A percentile compares a stretch with the other conserved stretches of the same genome.
phyloP scores from a whole-genome alignment of 805 yeast species.

The Wickerhamiella domercqiae region DNA sequence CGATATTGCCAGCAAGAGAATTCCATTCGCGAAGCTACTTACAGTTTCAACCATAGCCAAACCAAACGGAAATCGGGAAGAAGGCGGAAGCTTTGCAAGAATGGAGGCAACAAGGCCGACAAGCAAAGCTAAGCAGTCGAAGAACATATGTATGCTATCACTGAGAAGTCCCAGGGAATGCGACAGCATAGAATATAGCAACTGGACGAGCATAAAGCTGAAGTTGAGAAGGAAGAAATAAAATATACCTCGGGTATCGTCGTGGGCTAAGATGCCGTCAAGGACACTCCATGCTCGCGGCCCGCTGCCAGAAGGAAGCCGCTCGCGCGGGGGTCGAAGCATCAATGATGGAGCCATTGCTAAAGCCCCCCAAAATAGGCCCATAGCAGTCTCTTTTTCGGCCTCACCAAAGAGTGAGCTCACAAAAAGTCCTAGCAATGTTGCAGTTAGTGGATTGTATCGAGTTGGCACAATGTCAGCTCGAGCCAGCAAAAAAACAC shows the following conservation, averaged over 20 bases:
- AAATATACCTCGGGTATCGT: constrained; percentile 78
- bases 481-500: constrained; percentile 20
- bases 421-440: constrained; percentile 12
- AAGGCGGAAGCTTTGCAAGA: constrained; percentile 42
- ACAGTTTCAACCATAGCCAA: constrained; percentile 71
- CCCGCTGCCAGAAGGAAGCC: too few species aligned
- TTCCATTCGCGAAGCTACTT: constrained; percentile 92
- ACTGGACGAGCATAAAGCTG: constrained; percentile 86
- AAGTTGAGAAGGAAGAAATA: constrained; percentile 73
- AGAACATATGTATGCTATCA: constrained; percentile 90
- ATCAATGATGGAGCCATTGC: constrained; percentile 7
- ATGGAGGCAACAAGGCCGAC: constrained; percentile 80
- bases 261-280: constrained; percentile 30
- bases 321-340: constrained; percentile 2
- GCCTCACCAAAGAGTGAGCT: constrained; percentile 10
- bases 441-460: constrained; percentile 14
- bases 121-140: constrained; percentile 82
- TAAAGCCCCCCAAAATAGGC: constrained; percentile 2
- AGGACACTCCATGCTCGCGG: constrained; percentile 20
- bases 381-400: background rate
- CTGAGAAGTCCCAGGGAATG: constrained; percentile 82
- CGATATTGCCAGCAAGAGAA: constrained; percentile 73
- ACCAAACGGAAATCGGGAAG: constrained; percentile 73
- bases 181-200: constrained; percentile 80
- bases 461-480: constrained; percentile 19